Percentiles rank a stretch among this genome's conserved stretches.
phyloP scores from a whole-genome alignment of 306 rosid species.

The Potentilla sterilis region DNA sequence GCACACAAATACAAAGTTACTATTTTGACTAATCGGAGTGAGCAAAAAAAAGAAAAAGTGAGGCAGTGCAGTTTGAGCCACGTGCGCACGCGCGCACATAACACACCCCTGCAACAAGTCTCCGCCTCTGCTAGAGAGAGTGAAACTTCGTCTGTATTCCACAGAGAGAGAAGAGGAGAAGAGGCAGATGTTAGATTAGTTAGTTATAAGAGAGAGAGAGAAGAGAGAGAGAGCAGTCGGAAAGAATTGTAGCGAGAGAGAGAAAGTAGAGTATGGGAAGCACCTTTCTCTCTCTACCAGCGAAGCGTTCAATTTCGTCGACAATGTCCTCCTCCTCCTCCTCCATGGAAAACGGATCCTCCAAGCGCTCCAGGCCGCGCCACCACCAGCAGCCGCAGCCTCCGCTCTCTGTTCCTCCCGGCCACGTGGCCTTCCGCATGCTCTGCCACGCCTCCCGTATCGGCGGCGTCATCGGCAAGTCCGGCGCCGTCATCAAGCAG shows the following conservation, averaged over 20 bases:
- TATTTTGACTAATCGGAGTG: too few relatives aligned
- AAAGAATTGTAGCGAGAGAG: neutral
- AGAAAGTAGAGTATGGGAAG: constrained; percentile 58
- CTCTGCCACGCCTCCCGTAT: constrained; percentile 85
- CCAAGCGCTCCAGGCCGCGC: constrained; percentile 59
- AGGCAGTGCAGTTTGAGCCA: too few relatives aligned
- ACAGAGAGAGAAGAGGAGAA: too few relatives aligned
- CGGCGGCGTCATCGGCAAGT: constrained; percentile 93
- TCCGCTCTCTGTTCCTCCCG: constrained; percentile 53
- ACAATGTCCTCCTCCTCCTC: constrained; percentile 24
- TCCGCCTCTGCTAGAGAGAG: too few relatives aligned
- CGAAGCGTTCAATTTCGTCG: constrained; percentile 50
- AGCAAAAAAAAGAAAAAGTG: too few relatives aligned
- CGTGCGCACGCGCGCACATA: too few relatives aligned
- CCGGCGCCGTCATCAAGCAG: constrained; percentile 64
- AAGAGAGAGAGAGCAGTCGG: constrained; percentile 12
- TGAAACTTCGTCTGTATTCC: too few relatives aligned
- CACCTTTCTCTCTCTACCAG: constrained; percentile 55
- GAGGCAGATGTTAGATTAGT: too few relatives aligned
- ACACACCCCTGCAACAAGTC: too few relatives aligned
- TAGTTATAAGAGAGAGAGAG: constrained; percentile 13
- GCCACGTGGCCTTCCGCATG: constrained; percentile 76
- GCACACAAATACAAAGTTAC: too few relatives aligned
- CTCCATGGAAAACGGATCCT: constrained; percentile 46
- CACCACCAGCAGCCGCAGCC: constrained; percentile 12